A percentile compares a stretch with the other conserved stretches of the same genome.
phyloP scores from a whole-genome alignment of 2,329 filamentous ascomycete species.

The Fusarium nygamai region DNA sequence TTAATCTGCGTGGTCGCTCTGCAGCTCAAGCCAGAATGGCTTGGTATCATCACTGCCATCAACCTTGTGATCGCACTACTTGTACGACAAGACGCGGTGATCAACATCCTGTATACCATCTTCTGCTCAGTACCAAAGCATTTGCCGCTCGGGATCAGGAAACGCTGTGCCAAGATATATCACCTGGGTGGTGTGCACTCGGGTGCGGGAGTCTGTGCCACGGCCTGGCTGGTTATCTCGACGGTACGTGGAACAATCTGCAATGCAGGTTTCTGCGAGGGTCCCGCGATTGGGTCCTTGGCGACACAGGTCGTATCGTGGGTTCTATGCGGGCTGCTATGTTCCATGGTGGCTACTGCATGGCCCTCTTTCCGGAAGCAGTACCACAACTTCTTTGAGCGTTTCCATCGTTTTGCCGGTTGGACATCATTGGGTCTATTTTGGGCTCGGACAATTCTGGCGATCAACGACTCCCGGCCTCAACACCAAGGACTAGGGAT shows the following conservation, averaged over 20 bases:
- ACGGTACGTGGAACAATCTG: conserved; percentile 51
- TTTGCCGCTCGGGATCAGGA: conserved; percentile 59
- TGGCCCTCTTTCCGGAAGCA: conserved; percentile 70
- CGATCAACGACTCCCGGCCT: conserved; percentile 57
- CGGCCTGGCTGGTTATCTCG: conserved; percentile 60
- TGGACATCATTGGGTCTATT: conserved; percentile 74
- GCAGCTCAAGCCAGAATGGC: conserved; percentile 48
- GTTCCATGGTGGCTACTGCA: conserved; percentile 69
- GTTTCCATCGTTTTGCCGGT: conserved; percentile 77
- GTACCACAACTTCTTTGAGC: conserved; percentile 76
- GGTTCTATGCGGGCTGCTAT: conserved; percentile 65
- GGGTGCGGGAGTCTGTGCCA: conserved; percentile 59
- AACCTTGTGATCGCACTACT: conserved; percentile 62
- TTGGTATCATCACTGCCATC: conserved; percentile 55
- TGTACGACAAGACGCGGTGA: conserved; percentile 62
- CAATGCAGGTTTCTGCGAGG: conserved; percentile 45
- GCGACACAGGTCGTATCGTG: conserved; percentile 62
- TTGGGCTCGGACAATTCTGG: conserved; percentile 69
- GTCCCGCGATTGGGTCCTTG: conserved; percentile 50
- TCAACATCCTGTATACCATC: conserved; percentile 61
- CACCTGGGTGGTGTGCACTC: conserved; percentile 64
- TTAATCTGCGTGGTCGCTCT: conserved; percentile 54
- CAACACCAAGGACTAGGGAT: conserved; percentile 47
- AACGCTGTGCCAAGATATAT: conserved; percentile 61
- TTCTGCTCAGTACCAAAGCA: conserved; percentile 57